Conservation (phyloP, 768 basidiomycete species). For the Naganishia vaughanmartiniae region DNA sequence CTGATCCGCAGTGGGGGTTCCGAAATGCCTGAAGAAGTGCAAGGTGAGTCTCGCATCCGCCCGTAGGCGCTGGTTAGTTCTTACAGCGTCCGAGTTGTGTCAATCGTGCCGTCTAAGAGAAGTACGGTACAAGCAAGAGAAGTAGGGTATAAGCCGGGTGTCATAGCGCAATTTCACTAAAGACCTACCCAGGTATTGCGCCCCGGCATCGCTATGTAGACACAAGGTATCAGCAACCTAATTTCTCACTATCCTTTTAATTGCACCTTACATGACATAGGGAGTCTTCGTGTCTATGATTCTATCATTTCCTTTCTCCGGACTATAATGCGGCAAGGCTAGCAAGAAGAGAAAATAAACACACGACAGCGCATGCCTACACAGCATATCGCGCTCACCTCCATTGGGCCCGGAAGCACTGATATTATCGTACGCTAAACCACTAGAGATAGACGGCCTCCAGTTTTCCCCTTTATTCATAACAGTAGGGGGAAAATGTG, state of each 20-base stretch:
- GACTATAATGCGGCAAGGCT: conserved; percentile 90
- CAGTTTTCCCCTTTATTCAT: conserved; percentile 65
- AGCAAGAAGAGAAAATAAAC: conserved; percentile 14
- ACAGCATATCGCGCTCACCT: conserved; percentile 52
- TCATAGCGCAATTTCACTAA: not conserved
- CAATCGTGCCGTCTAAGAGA: conserved; percentile 73
- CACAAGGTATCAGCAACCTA: not conserved
- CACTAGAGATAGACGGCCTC: conserved; percentile 64
- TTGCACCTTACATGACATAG: conserved; percentile 73
- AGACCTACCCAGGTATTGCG: conserved; percentile 49
- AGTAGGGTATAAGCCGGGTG: conserved; percentile 54
- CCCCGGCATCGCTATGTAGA: conserved; percentile 76
- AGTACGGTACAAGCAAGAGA: conserved; percentile 56
- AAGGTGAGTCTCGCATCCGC: conserved; percentile 2
- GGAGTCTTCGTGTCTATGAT: conserved; percentile 75
- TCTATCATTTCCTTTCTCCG: conserved; percentile 65
- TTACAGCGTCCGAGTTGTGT: conserved; percentile 55
- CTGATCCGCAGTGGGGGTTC: conserved; percentile 77
- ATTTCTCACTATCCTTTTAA: not conserved
- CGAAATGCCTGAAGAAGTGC: conserved; percentile 73
- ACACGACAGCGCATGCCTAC: not conserved
- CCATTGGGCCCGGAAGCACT: conserved; percentile 87
- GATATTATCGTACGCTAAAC: conserved; percentile 84
- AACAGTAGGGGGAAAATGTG: not conserved
- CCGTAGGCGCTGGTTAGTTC: not conserved